Evolutionary conservation across 305 asterid species (phyloP).

Genomic region (Solanum hybrid): DNA sequence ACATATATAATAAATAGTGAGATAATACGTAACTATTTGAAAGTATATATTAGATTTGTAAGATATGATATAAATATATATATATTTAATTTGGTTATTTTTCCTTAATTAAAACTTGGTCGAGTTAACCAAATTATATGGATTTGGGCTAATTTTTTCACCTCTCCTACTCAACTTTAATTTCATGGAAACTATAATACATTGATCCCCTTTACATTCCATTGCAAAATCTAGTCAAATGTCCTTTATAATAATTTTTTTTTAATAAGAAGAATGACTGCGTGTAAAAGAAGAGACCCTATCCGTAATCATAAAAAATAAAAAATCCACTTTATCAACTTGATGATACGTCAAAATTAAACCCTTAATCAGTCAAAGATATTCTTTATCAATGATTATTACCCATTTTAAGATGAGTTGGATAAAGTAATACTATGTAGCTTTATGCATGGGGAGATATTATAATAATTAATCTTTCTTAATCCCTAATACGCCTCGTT

Average conservation of each 20-base stretch:
- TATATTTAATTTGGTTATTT: neutral
- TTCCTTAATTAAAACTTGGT: neutral
- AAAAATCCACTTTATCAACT: neutral
- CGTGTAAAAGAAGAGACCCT: neutral
- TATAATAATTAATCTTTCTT: neutral
- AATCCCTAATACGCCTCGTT: neutral
- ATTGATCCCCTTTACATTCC: neutral
- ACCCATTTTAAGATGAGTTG: neutral
- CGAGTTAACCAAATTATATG: neutral
- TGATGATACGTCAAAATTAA: neutral
- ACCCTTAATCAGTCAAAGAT: neutral
- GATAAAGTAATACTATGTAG: neutral
- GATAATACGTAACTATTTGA: no score
- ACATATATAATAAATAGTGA: no score
- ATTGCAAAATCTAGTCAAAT: neutral
- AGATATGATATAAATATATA: neutral
- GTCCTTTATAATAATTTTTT: neutral
- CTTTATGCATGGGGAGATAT: neutral
- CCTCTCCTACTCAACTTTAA: neutral
- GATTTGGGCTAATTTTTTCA: neutral
- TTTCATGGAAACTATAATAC: neutral
- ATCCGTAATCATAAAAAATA: neutral
- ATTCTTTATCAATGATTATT: neutral
- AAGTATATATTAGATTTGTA: no score
- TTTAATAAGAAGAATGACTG: neutral